Conservation (phyloP, 768 basidiomycete genomes). For the Phylloporus rhodoxanthus region DNA sequence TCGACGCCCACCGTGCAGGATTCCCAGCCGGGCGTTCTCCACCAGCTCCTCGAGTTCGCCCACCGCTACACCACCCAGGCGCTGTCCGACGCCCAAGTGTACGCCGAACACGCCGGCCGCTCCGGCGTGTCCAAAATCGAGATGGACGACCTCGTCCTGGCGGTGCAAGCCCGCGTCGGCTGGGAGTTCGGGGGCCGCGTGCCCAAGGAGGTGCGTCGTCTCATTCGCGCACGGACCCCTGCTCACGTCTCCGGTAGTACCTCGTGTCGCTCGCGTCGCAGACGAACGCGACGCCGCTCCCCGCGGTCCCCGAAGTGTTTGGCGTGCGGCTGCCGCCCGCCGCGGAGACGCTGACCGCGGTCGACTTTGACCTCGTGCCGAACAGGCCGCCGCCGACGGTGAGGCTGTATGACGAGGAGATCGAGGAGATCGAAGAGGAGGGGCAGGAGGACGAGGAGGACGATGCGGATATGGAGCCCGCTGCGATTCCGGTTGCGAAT, state of each 20-base stretch:
- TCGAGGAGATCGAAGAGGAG: slow-evolving; percentile 65
- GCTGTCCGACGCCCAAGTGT: slow-evolving; percentile 78
- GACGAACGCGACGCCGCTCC: slow-evolving; percentile 75
- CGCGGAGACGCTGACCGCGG: slow-evolving; percentile 65
- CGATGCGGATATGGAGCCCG: slow-evolving; percentile 66
- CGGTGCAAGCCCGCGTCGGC: slow-evolving; percentile 83
- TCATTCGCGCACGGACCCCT: not conserved
- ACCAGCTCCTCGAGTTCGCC: slow-evolving; percentile 83
- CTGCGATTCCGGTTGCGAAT: slow-evolving; percentile 40
- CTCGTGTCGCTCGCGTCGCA: slow-evolving; percentile 74
- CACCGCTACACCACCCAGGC: slow-evolving; percentile 81
- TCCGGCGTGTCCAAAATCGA: slow-evolving; percentile 61
- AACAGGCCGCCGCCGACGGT: slow-evolving; percentile 77
- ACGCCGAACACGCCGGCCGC: slow-evolving; percentile 80
- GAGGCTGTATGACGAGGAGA: slow-evolving; percentile 71
- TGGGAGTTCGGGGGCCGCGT: slow-evolving; percentile 90
- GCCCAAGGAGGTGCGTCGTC: slow-evolving; percentile 69
- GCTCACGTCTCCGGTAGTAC: slow-evolving; percentile 42
- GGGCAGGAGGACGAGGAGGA: slow-evolving; percentile 52
- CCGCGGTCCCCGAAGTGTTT: slow-evolving; percentile 82
- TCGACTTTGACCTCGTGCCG: slow-evolving; percentile 84
- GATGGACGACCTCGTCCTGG: slow-evolving; percentile 74
- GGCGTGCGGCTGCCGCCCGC: slow-evolving; percentile 73
- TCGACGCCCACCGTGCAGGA: slow-evolving; percentile 82
- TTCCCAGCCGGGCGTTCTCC: slow-evolving; percentile 78